These are phyloP conservation scores for Eucalyptus caleyi DNA, from an alignment of 345 rosid species.

Conservation along the genomic window DNA sequence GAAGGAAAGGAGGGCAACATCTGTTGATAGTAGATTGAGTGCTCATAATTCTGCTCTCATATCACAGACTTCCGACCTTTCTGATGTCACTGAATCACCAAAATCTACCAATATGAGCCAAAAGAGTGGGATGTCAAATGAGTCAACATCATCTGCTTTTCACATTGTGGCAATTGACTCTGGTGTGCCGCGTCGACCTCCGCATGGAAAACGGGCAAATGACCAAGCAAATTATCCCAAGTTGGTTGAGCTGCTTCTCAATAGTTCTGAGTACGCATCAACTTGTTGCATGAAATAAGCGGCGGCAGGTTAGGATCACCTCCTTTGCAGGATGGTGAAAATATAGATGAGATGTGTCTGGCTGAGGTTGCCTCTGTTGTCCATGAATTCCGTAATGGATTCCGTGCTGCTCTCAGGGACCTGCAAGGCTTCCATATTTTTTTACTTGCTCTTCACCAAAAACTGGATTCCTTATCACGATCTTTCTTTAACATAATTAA, in stretches of 20 bases:
- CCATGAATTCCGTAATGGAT: constrained; percentile 72
- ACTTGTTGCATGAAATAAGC: constrained; percentile 72
- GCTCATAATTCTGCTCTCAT: constrained; percentile 9
- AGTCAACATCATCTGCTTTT: constrained; percentile 29
- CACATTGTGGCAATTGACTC: constrained; percentile 88
- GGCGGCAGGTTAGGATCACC: constrained; percentile 69
- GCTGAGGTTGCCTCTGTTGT: constrained; percentile 29
- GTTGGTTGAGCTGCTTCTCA: constrained; percentile 85
- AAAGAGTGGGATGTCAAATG: constrained; percentile 42
- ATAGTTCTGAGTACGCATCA: constrained; percentile 55
- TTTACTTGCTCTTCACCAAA: constrained; percentile 88
- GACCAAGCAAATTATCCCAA: constrained; percentile 88
- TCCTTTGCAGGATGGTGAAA: constrained; percentile 19
- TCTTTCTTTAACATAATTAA: constrained; percentile 60
- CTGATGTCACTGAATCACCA: constrained; percentile 60
- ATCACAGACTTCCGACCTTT: constrained; percentile 37
- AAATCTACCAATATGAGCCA: constrained; percentile 31
- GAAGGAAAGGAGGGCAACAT: constrained; percentile 76
- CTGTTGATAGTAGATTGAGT: constrained; percentile 57
- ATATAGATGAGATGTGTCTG: constrained; percentile 1
- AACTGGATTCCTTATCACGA: constrained; percentile 62
- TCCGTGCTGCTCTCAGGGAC: constrained; percentile 84
- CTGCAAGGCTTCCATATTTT: constrained; percentile 90
- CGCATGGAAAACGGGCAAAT: constrained; percentile 90
- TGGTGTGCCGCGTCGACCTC: constrained; percentile 96